Percentiles rank a stretch among this genome's conserved stretches.
Evolutionary conservation across 192 early-diverging fungal species (phyloP).

Genomic region (Coemansia brasiliensis): DNA sequence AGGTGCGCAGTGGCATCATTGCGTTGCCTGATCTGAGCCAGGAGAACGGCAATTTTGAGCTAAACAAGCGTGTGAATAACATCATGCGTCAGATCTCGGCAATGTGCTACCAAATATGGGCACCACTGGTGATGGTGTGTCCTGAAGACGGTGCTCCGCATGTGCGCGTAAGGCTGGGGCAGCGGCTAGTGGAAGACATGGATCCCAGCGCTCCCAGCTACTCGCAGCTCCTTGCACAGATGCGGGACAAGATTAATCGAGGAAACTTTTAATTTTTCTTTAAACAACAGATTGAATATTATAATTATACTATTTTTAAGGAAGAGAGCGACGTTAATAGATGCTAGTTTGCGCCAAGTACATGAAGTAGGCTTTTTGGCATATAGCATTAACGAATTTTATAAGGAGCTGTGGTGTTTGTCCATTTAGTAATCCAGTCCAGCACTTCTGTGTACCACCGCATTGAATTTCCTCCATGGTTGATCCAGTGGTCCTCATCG

Average conservation of each 20-base stretch:
- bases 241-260: conserved; percentile 71
- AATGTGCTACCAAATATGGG: conserved; percentile 66
- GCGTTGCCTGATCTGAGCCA: conserved; percentile 74
- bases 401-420: conserved; percentile 39
- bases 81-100: conserved; percentile 74
- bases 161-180: conserved; percentile 80
- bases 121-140: conserved; percentile 77
- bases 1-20: conserved; percentile 58
- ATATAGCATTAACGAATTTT: conserved; percentile 28
- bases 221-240: conserved; percentile 70
- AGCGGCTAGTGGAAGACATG: conserved; percentile 91
- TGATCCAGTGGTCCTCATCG: conserved; percentile 74
- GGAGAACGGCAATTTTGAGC: conserved; percentile 76
- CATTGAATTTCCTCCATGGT: conserved; percentile 70
- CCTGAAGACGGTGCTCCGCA: conserved; percentile 90
- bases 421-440: conserved; percentile 57
- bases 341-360: no score
- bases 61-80: conserved; percentile 70
- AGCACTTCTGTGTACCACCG: conserved; percentile 72
- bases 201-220: conserved; percentile 76
- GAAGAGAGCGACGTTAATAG: no score
- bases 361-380: no score
- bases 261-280: conserved; percentile 39
- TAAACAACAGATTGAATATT: not conserved
- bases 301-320: not conserved